These are phyloP conservation scores for Codiaeum variegatum DNA, from an alignment of 441 rosid species.

Conservation along the genomic window DNA sequence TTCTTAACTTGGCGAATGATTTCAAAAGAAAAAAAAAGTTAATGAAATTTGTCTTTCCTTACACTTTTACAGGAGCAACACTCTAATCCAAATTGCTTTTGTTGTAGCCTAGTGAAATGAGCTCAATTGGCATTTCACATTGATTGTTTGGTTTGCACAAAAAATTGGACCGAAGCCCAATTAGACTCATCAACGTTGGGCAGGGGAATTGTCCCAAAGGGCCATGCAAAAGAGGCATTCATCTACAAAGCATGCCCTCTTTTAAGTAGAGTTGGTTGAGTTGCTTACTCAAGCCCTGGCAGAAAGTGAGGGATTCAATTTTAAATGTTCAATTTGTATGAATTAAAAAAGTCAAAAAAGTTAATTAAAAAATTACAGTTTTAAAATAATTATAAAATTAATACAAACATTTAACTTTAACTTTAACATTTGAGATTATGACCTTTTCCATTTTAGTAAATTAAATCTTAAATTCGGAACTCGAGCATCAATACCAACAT, in stretches of 20 bases:
- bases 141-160: not conserved
- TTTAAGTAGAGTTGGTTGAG: not conserved
- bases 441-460: too few relatives aligned
- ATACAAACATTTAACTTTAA: too few relatives aligned
- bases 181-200: not conserved
- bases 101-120: not conserved
- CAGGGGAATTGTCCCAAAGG: not conserved
- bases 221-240: not conserved
- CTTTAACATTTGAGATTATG: too few relatives aligned
- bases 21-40: too few relatives aligned
- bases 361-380: too few relatives aligned
- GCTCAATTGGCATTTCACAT: not conserved
- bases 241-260: not conserved
- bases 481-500: too few relatives aligned
- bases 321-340: too few relatives aligned
- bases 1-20: too few relatives aligned
- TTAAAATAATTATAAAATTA: too few relatives aligned
- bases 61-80: not conserved
- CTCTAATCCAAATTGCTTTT: not conserved
- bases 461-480: too few relatives aligned
- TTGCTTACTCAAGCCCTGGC: not conserved
- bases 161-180: not conserved
- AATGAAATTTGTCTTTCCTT: not conserved
- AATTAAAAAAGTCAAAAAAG: too few relatives aligned
- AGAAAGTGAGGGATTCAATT: too few relatives aligned